Percentiles rank a stretch among this genome's conserved stretches.
These are phyloP conservation scores for Pyricularia pennisetigena DNA, from an alignment of 2,329 filamentous ascomycete species.

Conservation along the genomic window DNA sequence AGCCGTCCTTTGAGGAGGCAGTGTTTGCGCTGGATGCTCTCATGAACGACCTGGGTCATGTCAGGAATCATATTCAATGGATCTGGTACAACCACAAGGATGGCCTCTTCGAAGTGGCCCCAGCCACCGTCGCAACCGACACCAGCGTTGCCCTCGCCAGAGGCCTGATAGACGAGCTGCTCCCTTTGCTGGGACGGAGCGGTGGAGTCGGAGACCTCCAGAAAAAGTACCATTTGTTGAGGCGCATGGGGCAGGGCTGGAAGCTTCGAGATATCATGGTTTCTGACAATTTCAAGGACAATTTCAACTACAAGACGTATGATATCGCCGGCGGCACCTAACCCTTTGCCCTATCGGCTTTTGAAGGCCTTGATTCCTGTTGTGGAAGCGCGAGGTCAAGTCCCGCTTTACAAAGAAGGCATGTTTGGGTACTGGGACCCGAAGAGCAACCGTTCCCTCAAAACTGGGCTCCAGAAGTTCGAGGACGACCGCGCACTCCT, in stretches of 20 bases:
- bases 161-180: conserved; percentile 20
- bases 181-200: conserved; percentile 13
- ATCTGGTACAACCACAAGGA: conserved; percentile 20
- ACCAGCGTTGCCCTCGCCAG: conserved; percentile 23
- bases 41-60: conserved; percentile 18
- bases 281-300: conserved; percentile 8
- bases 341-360: conserved; percentile 10
- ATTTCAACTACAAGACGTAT: conserved; percentile 18
- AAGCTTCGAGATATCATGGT: neutral
- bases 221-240: conserved; percentile 9
- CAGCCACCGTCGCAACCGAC: conserved; percentile 25
- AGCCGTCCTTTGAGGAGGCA: conserved; percentile 14
- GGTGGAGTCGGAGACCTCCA: conserved; percentile 14
- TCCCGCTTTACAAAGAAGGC: conserved; percentile 16
- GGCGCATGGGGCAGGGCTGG: conserved; percentile 10
- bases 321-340: conserved; percentile 15
- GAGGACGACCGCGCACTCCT: conserved; percentile 24
- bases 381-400: conserved; percentile 5
- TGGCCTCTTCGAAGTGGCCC: conserved; percentile 18
- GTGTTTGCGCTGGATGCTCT: conserved; percentile 17
- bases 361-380: conserved; percentile 9
- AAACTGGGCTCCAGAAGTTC: conserved; percentile 19
- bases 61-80: conserved; percentile 17
- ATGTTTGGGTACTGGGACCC: conserved; percentile 17
- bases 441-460: conserved; percentile 12